Conservation (phyloP, 768 basidiomycete species). For the Pisolithus albus region DNA sequence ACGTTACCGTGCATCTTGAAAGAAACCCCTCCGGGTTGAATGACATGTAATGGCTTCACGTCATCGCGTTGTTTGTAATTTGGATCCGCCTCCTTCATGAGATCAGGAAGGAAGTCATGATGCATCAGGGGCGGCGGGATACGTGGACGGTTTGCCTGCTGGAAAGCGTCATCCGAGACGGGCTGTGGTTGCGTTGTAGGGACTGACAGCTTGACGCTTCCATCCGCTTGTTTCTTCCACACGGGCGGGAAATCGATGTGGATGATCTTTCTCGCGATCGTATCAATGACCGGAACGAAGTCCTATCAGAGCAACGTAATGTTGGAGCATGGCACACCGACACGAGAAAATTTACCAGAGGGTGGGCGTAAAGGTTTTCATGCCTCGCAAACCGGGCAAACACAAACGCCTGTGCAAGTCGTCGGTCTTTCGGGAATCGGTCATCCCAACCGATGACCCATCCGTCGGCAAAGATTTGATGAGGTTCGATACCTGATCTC, state of each 20-base stretch:
- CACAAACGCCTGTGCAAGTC: slow-evolving; percentile 77
- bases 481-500: slow-evolving; percentile 51
- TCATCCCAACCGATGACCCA: slow-evolving; percentile 92
- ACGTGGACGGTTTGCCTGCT: slow-evolving; percentile 56
- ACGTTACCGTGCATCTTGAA: slow-evolving; percentile 78
- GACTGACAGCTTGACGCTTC: slow-evolving; percentile 32
- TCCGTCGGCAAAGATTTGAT: slow-evolving; percentile 74
- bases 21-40: slow-evolving; percentile 87
- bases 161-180: slow-evolving; percentile 41
- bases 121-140: slow-evolving; percentile 63
- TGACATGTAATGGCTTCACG: slow-evolving; percentile 75
- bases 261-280: slow-evolving; percentile 64
- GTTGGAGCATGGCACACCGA: slow-evolving; percentile 9
- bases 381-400: slow-evolving; percentile 72
- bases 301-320: slow-evolving; percentile 36
- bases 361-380: slow-evolving; percentile 88
- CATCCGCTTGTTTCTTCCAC: slow-evolving; percentile 41
- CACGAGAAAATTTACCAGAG: slow-evolving; percentile 46
- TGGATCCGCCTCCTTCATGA: slow-evolving; percentile 52
- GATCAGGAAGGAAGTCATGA: slow-evolving; percentile 82
- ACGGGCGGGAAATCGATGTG: slow-evolving; percentile 80
- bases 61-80: slow-evolving; percentile 56
- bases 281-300: slow-evolving; percentile 70
- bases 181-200: slow-evolving; percentile 38
- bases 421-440: slow-evolving; percentile 62